Evolutionary conservation across 805 yeast species (phyloP).

Genomic region (Saccharomycodes ludwigii): DNA sequence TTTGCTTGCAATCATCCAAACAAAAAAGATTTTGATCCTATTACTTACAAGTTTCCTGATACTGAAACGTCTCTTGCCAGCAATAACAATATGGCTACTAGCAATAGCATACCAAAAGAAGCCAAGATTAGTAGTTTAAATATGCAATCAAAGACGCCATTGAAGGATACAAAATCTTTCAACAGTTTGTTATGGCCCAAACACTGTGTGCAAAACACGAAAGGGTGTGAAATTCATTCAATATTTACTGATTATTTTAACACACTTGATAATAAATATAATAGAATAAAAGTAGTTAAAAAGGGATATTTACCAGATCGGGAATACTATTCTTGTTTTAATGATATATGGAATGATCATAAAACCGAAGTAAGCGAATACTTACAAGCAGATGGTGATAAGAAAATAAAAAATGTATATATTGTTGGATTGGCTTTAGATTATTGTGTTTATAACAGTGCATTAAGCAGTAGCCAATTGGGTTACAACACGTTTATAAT

Average conservation of each 20-base stretch:
- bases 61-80: too few species aligned
- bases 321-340: slow-evolving; percentile 82
- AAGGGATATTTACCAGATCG: slow-evolving; percentile 66
- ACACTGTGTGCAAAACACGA: slow-evolving; percentile 68
- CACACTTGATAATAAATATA: slow-evolving; percentile 24
- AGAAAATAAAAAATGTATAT: slow-evolving; percentile 45
- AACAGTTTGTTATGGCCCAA: slow-evolving; percentile 66
- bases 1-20: slow-evolving; percentile 60
- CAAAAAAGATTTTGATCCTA: slow-evolving; percentile 35
- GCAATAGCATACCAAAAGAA: too few species aligned
- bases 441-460: slow-evolving; percentile 71
- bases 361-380: slow-evolving; percentile 49
- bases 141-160: slow-evolving; percentile 16
- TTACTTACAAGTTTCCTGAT: slow-evolving; percentile 42
- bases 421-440: slow-evolving; percentile 82
- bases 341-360: slow-evolving; percentile 64
- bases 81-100: too few species aligned
- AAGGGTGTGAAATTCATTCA: slow-evolving; percentile 52
- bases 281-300: slow-evolving; percentile 35
- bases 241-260: slow-evolving; percentile 29
- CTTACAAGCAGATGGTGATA: slow-evolving; percentile 31
- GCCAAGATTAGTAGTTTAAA: too few species aligned
- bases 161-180: slow-evolving; percentile 21
- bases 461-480: slow-evolving; percentile 46
- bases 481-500: slow-evolving; percentile 61